These are phyloP conservation scores for Globisporangium takayamanum DNA, from an alignment of 352 stramenopile genomes.

Conservation along the genomic window DNA sequence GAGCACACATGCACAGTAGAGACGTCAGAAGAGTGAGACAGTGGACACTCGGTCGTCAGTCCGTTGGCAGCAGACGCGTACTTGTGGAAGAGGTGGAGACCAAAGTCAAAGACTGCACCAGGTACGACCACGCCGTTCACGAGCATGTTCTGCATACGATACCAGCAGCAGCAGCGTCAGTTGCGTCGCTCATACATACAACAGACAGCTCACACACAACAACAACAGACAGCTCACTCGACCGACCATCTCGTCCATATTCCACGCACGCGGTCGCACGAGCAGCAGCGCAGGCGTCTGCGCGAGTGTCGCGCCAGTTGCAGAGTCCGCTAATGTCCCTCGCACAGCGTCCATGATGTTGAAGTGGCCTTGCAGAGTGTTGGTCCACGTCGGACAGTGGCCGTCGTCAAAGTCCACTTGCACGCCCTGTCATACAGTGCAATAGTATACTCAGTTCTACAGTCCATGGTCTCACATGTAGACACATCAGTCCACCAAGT, in stretches of 20 bases:
- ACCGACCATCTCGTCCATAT: constrained; percentile 90
- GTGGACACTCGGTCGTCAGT: no score
- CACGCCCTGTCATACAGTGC: constrained; percentile 26
- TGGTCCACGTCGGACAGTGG: constrained; percentile 89
- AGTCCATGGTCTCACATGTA: no score
- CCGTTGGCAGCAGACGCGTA: constrained; percentile 10
- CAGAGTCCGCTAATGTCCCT: constrained; percentile 30
- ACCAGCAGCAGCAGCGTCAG: background rate
- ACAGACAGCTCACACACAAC: background rate
- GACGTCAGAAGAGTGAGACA: background rate
- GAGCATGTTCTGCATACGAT: constrained; percentile 65
- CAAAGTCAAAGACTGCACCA: constrained; percentile 93
- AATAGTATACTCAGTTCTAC: background rate
- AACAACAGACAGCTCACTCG: background rate
- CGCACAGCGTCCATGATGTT: constrained; percentile 91
- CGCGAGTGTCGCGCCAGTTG: constrained; percentile 17
- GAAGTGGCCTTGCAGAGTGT: constrained; percentile 86
- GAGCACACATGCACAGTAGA: background rate
- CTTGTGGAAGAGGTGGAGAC: constrained; percentile 95
- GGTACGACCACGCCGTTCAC: constrained; percentile 86
- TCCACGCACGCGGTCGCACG: constrained; percentile 90
- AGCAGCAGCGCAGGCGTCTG: constrained; percentile 79
- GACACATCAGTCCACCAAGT: constrained; percentile 13
- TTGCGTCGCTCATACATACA: background rate
- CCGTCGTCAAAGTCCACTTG: constrained; percentile 79